phyloP scores from a whole-genome alignment of 768 basidiomycete species.

The Xanthoconium purpureum region DNA sequence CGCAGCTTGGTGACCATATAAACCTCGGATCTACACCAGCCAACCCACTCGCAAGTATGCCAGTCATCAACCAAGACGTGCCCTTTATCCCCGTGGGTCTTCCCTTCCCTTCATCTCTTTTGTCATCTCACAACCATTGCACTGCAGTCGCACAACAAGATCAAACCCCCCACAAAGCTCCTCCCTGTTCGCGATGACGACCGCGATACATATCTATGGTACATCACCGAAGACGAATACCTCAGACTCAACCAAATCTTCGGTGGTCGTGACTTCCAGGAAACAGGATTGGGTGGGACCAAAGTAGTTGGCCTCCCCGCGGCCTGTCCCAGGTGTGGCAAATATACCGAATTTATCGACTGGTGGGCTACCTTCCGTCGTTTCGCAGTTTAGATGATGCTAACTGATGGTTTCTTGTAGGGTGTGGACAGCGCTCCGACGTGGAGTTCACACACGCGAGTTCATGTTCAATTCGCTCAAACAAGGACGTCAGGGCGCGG shows the following conservation, averaged over 20 bases:
- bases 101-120: neutral
- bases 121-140: neutral
- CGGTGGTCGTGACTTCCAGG: conserved; percentile 9
- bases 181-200: neutral
- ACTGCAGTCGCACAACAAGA: conserved; percentile 5
- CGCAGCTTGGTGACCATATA: neutral
- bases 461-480: conserved; percentile 18
- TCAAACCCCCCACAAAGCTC: conserved; percentile 7
- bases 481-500: conserved; percentile 12
- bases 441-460: conserved; percentile 17
- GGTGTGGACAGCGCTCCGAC: conserved; percentile 17
- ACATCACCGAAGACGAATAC: conserved; percentile 19
- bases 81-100: conserved; percentile 6
- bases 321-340: conserved; percentile 9
- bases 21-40: neutral
- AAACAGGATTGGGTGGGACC: conserved; percentile 12
- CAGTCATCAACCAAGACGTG: conserved; percentile 5
- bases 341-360: conserved; percentile 17
- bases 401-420: neutral
- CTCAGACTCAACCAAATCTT: conserved; percentile 14
- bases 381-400: neutral
- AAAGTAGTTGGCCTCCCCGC: conserved; percentile 11
- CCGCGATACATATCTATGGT: conserved; percentile 8
- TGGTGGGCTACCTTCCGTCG: neutral
- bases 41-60: neutral